Percentiles rank a stretch among this genome's conserved stretches.
Conservation (phyloP, 2,329 filamentous ascomycete genomes). For the Parascedosporium putredinis region DNA sequence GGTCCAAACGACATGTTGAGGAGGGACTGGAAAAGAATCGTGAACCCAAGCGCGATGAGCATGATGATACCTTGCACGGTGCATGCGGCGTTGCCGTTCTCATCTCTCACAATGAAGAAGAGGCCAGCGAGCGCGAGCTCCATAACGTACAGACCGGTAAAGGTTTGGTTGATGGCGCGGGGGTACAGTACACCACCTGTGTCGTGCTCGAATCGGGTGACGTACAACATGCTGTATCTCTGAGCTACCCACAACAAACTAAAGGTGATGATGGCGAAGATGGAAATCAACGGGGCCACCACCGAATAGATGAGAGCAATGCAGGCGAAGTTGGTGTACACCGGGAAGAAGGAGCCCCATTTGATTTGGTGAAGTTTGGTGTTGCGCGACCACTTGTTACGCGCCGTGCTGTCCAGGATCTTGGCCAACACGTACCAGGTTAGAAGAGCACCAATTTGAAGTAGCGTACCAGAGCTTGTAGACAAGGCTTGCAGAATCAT, state of each 20-base stretch:
- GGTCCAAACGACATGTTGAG: conserved; percentile 78
- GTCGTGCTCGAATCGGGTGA: conserved; percentile 79
- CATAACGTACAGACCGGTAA: conserved; percentile 91
- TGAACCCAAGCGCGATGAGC: conserved; percentile 64
- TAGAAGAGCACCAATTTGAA: conserved; percentile 71
- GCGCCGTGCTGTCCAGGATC: conserved; percentile 70
- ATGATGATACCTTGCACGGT: conserved; percentile 73
- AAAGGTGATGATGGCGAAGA: conserved; percentile 93
- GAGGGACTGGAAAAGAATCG: conserved; percentile 65
- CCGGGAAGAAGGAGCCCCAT: conserved; percentile 91
- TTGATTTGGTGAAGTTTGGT: conserved; percentile 65
- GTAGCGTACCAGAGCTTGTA: conserved; percentile 76
- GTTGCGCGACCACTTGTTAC: conserved; percentile 77
- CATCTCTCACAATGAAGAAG: conserved; percentile 67
- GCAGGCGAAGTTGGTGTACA: conserved; percentile 93
- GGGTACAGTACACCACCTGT: conserved; percentile 91
- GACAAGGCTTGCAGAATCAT: conserved; percentile 91
- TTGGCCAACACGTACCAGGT: conserved; percentile 75
- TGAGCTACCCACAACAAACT: conserved; percentile 86
- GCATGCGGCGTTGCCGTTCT: conserved; percentile 44
- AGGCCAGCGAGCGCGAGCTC: conserved; percentile 81
- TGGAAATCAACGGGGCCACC: conserved; percentile 77
- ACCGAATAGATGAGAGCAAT: conserved; percentile 85
- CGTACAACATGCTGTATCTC: conserved; percentile 93
- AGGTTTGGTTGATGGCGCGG: conserved; percentile 86